These are phyloP conservation scores for Corylus americana DNA, from an alignment of 306 rosid species.

Conservation along the genomic window DNA sequence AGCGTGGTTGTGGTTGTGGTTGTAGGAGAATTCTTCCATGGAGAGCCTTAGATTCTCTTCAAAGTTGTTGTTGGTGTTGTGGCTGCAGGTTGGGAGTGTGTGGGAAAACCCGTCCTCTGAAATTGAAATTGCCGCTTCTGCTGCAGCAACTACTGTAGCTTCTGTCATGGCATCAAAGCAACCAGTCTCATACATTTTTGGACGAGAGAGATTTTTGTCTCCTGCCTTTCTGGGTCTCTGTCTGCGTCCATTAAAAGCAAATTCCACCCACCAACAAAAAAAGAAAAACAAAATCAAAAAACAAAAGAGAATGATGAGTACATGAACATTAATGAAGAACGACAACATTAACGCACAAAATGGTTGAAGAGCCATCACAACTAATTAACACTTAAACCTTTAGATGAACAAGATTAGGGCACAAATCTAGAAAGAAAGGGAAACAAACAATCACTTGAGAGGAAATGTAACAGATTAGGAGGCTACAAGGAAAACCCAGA, in stretches of 20 bases:
- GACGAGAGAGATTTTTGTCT: not conserved
- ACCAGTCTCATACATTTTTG: slow-evolving; percentile 44
- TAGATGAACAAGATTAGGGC: not conserved
- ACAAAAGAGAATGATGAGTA: not conserved
- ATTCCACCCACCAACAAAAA: not conserved
- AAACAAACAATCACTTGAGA: not conserved
- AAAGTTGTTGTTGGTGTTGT: slow-evolving; percentile 29
- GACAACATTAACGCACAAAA: not conserved
- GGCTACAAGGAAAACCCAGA: not conserved
- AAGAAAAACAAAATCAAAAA: not conserved
- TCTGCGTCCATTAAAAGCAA: not conserved
- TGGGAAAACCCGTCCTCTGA: slow-evolving; percentile 32
- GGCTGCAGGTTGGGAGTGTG: slow-evolving; percentile 23
- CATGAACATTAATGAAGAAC: not conserved
- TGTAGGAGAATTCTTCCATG: slow-evolving; percentile 55
- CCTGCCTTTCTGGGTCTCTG: not conserved
- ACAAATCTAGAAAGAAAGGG: no score
- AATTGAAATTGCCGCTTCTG: slow-evolving; percentile 3
- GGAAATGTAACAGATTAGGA: not conserved
- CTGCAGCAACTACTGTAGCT: slow-evolving; percentile 23
- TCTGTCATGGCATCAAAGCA: slow-evolving; percentile 69
- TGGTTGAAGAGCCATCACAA: not conserved
- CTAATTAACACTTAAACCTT: not conserved
- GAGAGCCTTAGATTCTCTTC: slow-evolving; percentile 50
- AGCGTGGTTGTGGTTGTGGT: slow-evolving; percentile 28